Conservation (phyloP, 768 basidiomycete species). For the Mycena olivaceomarginata region DNA sequence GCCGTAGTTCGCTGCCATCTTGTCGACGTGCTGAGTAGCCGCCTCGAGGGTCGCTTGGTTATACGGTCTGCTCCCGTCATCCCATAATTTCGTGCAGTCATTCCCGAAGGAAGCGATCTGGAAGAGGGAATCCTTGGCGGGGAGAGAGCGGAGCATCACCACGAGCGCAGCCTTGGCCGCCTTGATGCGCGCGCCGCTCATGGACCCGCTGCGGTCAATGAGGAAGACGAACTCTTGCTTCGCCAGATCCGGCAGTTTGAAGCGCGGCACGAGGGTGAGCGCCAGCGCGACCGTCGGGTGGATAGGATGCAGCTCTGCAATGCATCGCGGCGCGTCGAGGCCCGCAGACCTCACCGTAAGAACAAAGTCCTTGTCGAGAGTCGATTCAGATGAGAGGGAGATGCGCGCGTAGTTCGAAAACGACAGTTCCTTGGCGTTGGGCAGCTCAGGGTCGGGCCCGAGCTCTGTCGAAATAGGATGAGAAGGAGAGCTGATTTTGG, state of each 20-base stretch:
- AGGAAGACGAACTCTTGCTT: conserved; percentile 68
- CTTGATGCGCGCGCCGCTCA: conserved; percentile 54
- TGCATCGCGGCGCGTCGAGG: conserved; percentile 64
- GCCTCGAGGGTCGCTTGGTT: conserved; percentile 45
- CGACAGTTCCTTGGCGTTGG: conserved; percentile 35
- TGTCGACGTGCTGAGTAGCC: conserved; percentile 51
- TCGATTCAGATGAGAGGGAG: conserved; percentile 23
- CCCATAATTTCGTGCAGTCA: conserved; percentile 53
- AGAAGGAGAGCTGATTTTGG: conserved; percentile 36
- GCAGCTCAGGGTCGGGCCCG: conserved; percentile 33
- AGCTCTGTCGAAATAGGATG: conserved; percentile 39
- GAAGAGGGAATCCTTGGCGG: conserved; percentile 56
- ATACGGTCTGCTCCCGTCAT: conserved; percentile 44
- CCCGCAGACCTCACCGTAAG: conserved; percentile 60
- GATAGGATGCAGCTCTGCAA: conserved; percentile 56
- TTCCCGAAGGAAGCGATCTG: conserved; percentile 66
- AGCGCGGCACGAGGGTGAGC: conserved; percentile 64
- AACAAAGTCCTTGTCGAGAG: conserved; percentile 61
- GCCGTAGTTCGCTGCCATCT: conserved; percentile 58
- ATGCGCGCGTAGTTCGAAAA: conserved; percentile 32
- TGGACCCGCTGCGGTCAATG: conserved; percentile 66
- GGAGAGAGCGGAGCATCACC: conserved; percentile 63
- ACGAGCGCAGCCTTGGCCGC: conserved; percentile 59
- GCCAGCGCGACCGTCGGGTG: conserved; percentile 57
- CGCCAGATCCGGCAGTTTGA: conserved; percentile 56